Conservation (phyloP, 352 stramenopile species). For the Blastocystis sp. region DNA sequence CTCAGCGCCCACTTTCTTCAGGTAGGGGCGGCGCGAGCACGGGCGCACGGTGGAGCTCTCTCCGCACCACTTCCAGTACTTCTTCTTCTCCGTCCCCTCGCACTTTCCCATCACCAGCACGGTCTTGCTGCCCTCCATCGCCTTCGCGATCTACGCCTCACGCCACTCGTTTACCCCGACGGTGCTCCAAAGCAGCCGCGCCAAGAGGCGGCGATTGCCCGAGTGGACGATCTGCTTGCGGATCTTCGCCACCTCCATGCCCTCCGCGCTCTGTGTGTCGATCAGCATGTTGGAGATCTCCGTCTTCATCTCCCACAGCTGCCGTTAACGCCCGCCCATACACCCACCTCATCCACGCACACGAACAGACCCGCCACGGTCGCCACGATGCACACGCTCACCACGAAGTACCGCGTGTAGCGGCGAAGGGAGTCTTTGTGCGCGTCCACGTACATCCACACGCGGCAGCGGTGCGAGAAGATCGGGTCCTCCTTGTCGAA, state of each 20-base stretch:
- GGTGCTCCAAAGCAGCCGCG: not conserved
- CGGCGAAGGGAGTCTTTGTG: not conserved
- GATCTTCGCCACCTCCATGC: not conserved
- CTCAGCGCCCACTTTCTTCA: not conserved
- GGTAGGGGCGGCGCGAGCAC: not conserved
- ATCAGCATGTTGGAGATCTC: constrained; percentile 40
- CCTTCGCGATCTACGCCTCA: not conserved
- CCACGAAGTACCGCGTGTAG: not conserved
- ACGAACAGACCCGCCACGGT: not conserved
- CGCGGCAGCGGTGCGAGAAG: not conserved
- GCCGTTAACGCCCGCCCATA: not conserved
- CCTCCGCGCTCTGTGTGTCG: not conserved
- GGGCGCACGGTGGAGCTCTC: not conserved
- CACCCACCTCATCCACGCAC: not conserved
- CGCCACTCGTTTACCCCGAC: not conserved
- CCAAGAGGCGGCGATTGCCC: not conserved
- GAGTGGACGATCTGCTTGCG: not conserved
- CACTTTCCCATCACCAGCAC: not conserved
- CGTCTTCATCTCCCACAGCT: constrained; percentile 9
- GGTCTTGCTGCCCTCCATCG: not conserved
- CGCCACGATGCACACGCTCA: not conserved
- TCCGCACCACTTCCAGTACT: not conserved
- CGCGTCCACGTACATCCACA: not conserved
- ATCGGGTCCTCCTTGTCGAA: not conserved
- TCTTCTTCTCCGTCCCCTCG: not conserved